phyloP scores from a whole-genome alignment of 202 grass and related monocot genomes.

The Hordeum pubiflorum region DNA sequence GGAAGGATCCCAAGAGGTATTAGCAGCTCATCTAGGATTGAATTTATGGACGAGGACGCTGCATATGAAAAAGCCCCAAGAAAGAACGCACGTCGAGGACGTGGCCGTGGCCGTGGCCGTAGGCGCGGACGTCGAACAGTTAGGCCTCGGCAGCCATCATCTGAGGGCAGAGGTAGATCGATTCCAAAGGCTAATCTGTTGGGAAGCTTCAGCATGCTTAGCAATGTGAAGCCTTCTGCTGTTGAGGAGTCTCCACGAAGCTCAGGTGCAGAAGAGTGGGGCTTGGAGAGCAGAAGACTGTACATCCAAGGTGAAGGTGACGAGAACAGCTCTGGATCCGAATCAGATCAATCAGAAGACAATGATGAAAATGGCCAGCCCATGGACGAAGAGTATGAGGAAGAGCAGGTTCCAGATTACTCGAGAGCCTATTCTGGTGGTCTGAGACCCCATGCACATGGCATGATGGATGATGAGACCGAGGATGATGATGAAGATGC shows the following conservation, averaged over 20 bases:
- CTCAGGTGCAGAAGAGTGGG: slow-evolving; percentile 79
- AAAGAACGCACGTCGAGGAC: slow-evolving; percentile 45
- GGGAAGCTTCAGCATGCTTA: slow-evolving; percentile 70
- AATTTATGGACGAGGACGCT: slow-evolving; percentile 32
- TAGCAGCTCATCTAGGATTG: slow-evolving; percentile 37
- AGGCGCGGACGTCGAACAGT: slow-evolving; percentile 65
- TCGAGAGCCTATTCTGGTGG: slow-evolving; percentile 38
- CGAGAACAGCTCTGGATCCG: slow-evolving; percentile 42
- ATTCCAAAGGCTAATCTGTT: slow-evolving; percentile 70
- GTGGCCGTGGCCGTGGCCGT: slow-evolving; percentile 50
- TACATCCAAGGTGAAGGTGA: slow-evolving; percentile 52
- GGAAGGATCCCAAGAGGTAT: slow-evolving; percentile 47
- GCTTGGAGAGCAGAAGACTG: slow-evolving; percentile 41
- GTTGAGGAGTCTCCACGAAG: slow-evolving; percentile 62
- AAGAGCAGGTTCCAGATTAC: slow-evolving; percentile 38
- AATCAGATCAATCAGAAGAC: slow-evolving; percentile 48
- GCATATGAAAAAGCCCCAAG: slow-evolving; percentile 35
- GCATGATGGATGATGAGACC: slow-evolving; percentile 37
- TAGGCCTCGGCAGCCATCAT: slow-evolving; percentile 59
- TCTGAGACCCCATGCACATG: slow-evolving; percentile 37
- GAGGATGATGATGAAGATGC: slow-evolving; percentile 70
- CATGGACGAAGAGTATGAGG: slow-evolving; percentile 60
- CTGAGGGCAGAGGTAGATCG: slow-evolving; percentile 45
- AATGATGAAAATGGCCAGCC: slow-evolving; percentile 50
- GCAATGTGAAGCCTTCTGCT: slow-evolving; percentile 29